A percentile compares a stretch with the other conserved stretches of the same genome.
Evolutionary conservation across 2,329 filamentous ascomycete genomes (phyloP).

Genomic region (Diaporthe longicolla): DNA sequence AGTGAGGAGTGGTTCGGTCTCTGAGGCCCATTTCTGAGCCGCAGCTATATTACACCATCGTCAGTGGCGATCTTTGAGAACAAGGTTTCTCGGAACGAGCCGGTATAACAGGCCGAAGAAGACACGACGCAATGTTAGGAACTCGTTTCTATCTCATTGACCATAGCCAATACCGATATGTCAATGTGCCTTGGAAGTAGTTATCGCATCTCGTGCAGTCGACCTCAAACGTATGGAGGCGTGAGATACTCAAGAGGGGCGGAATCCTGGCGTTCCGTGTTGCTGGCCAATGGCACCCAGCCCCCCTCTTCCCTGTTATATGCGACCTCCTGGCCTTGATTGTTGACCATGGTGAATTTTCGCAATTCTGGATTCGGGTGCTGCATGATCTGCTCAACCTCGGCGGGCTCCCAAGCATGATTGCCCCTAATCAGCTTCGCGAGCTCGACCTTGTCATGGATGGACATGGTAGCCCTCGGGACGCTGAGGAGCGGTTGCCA

Average conservation of each 20-base stretch:
- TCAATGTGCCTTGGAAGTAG: background rate
- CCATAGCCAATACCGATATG: background rate
- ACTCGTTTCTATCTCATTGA: background rate
- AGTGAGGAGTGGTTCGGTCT: conserved; percentile 54
- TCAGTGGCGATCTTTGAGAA: background rate
- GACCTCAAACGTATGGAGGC: conserved; percentile 18
- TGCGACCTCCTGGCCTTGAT: conserved; percentile 39
- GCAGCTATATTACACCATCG: background rate
- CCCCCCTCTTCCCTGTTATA: conserved; percentile 33
- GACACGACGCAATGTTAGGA: background rate
- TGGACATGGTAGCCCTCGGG: conserved; percentile 56
- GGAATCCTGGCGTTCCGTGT: background rate
- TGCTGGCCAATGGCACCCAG: conserved; percentile 17
- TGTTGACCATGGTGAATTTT: conserved; percentile 42
- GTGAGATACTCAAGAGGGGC: background rate
- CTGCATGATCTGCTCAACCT: conserved; percentile 45
- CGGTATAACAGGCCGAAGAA: background rate
- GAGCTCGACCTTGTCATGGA: conserved; percentile 53
- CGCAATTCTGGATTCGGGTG: conserved; percentile 22
- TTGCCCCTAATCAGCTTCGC: conserved; percentile 61
- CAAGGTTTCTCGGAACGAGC: background rate
- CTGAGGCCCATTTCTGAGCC: conserved; percentile 21
- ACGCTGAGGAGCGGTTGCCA: conserved; percentile 59
- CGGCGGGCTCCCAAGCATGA: conserved; percentile 56
- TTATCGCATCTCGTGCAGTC: background rate